These are phyloP conservation scores for Cylindrodendrum hubeiense DNA, from an alignment of 2,329 filamentous ascomycete genomes.

Conservation along the genomic window DNA sequence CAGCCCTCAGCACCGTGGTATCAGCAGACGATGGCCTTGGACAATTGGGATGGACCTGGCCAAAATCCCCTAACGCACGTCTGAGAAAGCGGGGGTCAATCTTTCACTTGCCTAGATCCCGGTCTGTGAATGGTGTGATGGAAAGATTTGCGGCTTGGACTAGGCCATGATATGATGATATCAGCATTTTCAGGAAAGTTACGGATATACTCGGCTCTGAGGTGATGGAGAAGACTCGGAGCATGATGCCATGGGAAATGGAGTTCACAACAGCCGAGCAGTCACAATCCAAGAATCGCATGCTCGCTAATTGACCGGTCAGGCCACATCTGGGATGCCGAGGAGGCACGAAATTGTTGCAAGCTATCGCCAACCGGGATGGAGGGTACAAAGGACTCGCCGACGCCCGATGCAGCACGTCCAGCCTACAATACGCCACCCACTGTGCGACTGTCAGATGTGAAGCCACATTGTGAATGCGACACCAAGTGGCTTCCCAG, in stretches of 20 bases:
- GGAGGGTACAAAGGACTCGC: background rate
- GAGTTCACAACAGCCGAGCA: too few relatives aligned
- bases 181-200: background rate
- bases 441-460: background rate
- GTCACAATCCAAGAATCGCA: too few relatives aligned
- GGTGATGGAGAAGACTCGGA: background rate
- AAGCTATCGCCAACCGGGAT: too few relatives aligned
- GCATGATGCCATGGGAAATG: background rate
- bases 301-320: too few relatives aligned
- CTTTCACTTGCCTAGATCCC: conserved; percentile 3
- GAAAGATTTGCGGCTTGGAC: background rate
- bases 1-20: conserved; percentile 7
- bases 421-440: background rate
- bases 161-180: background rate
- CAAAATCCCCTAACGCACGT: background rate
- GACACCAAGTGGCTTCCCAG: background rate
- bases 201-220: background rate
- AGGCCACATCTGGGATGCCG: too few relatives aligned
- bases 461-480: background rate
- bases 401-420: background rate
- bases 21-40: background rate
- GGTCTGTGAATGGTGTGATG: conserved; percentile 8
- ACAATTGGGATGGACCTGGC: conserved; percentile 2
- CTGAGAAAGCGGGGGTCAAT: conserved; percentile 6
- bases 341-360: too few relatives aligned